Percentiles rank a stretch among this genome's conserved stretches.
These are phyloP conservation scores for Penicillium hesseltinei DNA, from an alignment of 2,329 filamentous ascomycete species.

Conservation along the genomic window DNA sequence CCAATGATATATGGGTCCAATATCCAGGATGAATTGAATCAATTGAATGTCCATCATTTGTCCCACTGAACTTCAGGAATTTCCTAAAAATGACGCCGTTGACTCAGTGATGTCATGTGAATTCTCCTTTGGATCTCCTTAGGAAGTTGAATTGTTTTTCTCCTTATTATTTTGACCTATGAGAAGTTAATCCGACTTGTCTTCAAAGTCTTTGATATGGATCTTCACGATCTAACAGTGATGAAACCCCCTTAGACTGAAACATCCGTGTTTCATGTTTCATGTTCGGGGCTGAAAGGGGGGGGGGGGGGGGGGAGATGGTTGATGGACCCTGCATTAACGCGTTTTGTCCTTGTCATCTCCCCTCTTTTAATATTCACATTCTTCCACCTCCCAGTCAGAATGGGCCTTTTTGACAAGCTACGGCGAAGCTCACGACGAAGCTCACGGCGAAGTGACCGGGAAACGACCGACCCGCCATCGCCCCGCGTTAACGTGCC, in stretches of 20 bases:
- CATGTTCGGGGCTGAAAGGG: slow-evolving; percentile 2
- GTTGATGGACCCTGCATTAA: slow-evolving; percentile 11
- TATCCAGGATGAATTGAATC: not conserved
- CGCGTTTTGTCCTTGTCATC: slow-evolving; percentile 5
- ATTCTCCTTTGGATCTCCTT: no score
- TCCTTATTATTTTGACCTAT: not conserved
- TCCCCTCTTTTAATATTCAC: not conserved
- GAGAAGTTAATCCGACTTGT: not conserved
- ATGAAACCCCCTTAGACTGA: not conserved
- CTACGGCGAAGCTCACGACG: slow-evolving; percentile 30
- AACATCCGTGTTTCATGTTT: slow-evolving; percentile 8
- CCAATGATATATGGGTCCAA: not conserved
- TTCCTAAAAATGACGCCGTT: not conserved
- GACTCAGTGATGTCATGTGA: not conserved
- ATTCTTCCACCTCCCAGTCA: slow-evolving; percentile 3
- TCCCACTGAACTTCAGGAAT: not conserved
- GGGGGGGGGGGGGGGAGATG: not conserved
- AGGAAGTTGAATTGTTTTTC: not conserved
- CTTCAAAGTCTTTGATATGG: not conserved
- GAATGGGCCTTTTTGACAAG: slow-evolving; percentile 34
- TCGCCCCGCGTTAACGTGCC: slow-evolving; percentile 18
- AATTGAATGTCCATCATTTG: not conserved
- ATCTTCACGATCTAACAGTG: not conserved
- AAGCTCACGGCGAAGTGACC: slow-evolving; percentile 29
- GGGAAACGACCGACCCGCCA: slow-evolving; percentile 20